phyloP scores from a whole-genome alignment of 306 rosid species.

The Gynostemma pentaphyllum region DNA sequence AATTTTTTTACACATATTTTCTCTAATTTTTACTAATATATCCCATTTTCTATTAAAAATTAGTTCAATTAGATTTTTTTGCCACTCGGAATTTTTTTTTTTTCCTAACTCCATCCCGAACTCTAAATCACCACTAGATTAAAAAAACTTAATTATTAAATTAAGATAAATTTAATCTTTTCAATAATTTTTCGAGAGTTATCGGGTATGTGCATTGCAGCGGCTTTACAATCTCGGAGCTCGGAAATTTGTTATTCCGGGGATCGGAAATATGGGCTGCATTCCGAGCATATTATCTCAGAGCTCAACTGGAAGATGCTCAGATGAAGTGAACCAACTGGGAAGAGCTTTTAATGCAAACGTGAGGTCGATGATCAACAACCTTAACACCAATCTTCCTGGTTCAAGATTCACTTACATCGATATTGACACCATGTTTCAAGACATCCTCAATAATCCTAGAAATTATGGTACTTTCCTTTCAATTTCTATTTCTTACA shows the following conservation, averaged over 20 bases:
- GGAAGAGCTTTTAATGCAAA: conserved; percentile 57
- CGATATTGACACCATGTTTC: conserved; percentile 40
- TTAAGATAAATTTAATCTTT: no score
- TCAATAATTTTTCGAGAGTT: no score
- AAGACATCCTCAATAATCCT: conserved; percentile 40
- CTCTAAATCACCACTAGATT: no score
- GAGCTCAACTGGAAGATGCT: conserved; percentile 48
- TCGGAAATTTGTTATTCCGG: conserved; percentile 57
- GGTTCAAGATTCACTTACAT: conserved; percentile 46
- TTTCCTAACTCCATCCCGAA: no score
- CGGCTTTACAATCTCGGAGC: conserved; percentile 84
- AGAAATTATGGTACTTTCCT: conserved; percentile 44
- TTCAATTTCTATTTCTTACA: no score
- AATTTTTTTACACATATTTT: no score
- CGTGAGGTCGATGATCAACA: conserved; percentile 49
- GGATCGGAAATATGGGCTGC: conserved; percentile 75
- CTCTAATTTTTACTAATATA: no score
- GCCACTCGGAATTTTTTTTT: no score
- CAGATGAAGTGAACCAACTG: conserved; percentile 52
- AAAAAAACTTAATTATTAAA: no score
- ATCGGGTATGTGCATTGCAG: conserved; percentile 13
- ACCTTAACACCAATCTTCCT: conserved; percentile 51
- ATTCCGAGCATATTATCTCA: conserved; percentile 81
- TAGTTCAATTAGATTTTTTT: no score
- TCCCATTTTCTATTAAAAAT: no score